Evolutionary conservation across 192 early-diverging fungal genomes (phyloP), one percentile per base, ranked within the genome.

Genomic region (Anaeromyces robustus): DNA sequence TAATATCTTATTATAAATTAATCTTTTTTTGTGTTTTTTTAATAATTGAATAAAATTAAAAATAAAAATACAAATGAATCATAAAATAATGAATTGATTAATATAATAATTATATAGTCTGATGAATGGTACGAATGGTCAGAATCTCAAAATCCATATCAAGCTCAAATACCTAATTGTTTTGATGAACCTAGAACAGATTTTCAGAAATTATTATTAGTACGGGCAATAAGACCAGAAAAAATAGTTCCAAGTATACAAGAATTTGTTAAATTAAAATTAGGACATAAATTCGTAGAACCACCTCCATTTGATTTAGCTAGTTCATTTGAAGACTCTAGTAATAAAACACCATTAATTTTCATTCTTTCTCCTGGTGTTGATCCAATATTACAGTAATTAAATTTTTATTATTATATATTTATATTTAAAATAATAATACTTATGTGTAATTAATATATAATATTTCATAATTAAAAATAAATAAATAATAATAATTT

Each of bases 281-380:
- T 91, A 29, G 90, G 90, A 0, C 90, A 91, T 77, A 91, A 90
- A 83, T 91, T 91, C 81, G 90, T 91, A 34, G 90, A 91, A 82
- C 90, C 90, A 29, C 90, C 90, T 12, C 89, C 89, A 30, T 91
- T 91, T 83, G 89, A 91, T 81, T 78, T 91, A 37, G 85, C 84
- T 7, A 89, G 87, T 59, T 89, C 88, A 85, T 91, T 84, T 80
- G 90, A 91, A 31, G 90, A 91, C 80, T 89, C 90, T 16, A 91
- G 81, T 82, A 83, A 87, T 80, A 82, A 85, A 29, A 84, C 85
- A 5, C 88, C 90, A 17, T 82, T 91, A 14, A 88, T 91, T 13
- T 91, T 91, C 80, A 88, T 91, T 81, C 81, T 91, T 28, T 90
- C 89, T n/a, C 90, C 90, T 19, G 90, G 90, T 28, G 90, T 91